Percentiles rank a stretch among this genome's conserved stretches.
These are phyloP conservation scores for Sporisorium reilianum DNA, from an alignment of 1,284 basidiomycete species.

Conservation along the genomic window DNA sequence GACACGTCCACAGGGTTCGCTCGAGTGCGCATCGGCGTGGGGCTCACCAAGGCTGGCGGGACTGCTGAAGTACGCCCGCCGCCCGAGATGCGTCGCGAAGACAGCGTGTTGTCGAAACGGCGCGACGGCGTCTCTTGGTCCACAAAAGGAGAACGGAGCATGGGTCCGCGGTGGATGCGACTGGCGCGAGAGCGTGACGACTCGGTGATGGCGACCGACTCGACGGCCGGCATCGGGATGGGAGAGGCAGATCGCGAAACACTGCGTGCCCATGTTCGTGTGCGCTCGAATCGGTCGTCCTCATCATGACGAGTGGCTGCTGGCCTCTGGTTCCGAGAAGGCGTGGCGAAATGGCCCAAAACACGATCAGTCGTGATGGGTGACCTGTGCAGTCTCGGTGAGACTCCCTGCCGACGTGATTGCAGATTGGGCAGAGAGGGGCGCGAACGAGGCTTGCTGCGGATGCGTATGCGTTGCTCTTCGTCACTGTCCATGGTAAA, in stretches of 20 bases:
- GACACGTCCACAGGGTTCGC: neutral
- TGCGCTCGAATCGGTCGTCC: slow-evolving; percentile 13
- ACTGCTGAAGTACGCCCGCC: neutral
- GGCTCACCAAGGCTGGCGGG: neutral
- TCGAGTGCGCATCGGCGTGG: neutral
- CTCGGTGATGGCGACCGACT: slow-evolving; percentile 9
- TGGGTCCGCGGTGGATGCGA: slow-evolving; percentile 18
- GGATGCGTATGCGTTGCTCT: slow-evolving; percentile 32
- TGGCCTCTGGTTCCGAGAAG: slow-evolving; percentile 6
- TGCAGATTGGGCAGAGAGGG: slow-evolving; percentile 28
- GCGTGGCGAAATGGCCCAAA: slow-evolving; percentile 21
- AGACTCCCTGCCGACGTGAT: neutral
- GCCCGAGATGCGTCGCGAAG: neutral
- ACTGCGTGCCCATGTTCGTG: slow-evolving; percentile 29
- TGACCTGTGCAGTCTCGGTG: neutral
- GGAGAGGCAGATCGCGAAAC: slow-evolving; percentile 27
- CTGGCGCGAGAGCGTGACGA: slow-evolving; percentile 25
- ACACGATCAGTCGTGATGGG: slow-evolving; percentile 13
- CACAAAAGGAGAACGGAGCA: neutral
- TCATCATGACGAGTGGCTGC: neutral
- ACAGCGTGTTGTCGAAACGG: neutral
- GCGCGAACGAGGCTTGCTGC: slow-evolving; percentile 27
- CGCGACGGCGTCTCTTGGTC: slow-evolving; percentile 14
- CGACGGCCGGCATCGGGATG: neutral
- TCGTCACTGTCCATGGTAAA: slow-evolving; percentile 52